Evolutionary conservation across 805 yeast genomes (phyloP).

Genomic region (Cyberlindnera bimundalis): DNA sequence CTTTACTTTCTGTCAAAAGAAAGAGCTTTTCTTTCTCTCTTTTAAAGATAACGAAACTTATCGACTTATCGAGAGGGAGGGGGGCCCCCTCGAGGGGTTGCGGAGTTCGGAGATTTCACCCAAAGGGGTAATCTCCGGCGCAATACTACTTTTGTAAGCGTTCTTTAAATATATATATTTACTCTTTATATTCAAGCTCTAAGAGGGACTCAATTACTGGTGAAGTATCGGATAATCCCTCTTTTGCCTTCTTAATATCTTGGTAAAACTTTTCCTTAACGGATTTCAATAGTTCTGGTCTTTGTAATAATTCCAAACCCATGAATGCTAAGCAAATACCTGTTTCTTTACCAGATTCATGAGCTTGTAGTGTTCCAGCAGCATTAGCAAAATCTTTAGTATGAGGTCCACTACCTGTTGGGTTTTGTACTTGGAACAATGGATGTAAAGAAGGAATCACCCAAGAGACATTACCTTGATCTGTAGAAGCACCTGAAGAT

Average conservation of each 20-base stretch:
- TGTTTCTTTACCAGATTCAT: conserved; percentile 5
- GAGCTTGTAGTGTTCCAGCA: conserved; percentile 9
- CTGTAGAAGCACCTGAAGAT: conserved; percentile 8
- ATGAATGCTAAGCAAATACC: conserved; percentile 2
- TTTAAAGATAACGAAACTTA: not conserved
- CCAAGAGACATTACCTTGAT: conserved; percentile 15
- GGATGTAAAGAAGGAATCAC: conserved; percentile 11
- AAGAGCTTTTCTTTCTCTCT: not conserved
- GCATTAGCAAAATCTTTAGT: conserved; percentile 8
- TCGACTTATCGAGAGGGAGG: not conserved
- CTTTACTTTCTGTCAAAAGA: no score
- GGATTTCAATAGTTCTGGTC: not conserved
- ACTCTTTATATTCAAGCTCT: not conserved
- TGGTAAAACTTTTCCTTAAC: conserved; percentile 1
- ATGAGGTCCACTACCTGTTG: conserved; percentile 6
- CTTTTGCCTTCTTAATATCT: not conserved
- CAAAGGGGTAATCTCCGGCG: conserved; percentile 1
- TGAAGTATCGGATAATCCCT: not conserved
- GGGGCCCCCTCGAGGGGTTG: no score
- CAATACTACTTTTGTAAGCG: not conserved
- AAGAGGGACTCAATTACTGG: not conserved
- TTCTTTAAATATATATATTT: not conserved
- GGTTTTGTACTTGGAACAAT: conserved; percentile 3
- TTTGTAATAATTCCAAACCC: not conserved
- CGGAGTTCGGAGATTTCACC: not conserved